Evolutionary conservation across 306 rosid genomes (phyloP).

Genomic region (Prunus padus): DNA sequence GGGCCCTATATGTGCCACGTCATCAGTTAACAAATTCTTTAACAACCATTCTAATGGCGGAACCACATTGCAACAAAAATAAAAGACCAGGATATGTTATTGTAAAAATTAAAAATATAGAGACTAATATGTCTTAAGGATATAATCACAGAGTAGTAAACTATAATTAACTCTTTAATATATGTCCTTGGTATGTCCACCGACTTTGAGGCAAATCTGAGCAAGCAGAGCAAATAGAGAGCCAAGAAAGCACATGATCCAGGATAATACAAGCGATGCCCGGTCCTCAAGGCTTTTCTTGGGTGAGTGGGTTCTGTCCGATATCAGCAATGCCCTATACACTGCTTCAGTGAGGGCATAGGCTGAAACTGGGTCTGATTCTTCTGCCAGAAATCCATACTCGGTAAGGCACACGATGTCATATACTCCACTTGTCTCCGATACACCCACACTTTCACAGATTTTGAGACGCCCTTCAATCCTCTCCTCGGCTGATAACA

Average conservation of each 20-base stretch:
- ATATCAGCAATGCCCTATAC: constrained; percentile 38
- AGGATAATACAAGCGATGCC: constrained; percentile 23
- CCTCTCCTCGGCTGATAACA: constrained; percentile 46
- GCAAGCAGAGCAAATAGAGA: constrained; percentile 37
- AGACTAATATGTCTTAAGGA: too few species aligned
- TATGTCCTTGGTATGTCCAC: not conserved
- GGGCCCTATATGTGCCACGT: too few species aligned
- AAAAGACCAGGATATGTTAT: too few species aligned
- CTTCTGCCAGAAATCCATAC: constrained; percentile 40
- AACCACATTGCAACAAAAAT: too few species aligned
- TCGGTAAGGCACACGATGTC: constrained; percentile 43
- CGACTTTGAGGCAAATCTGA: constrained; percentile 35
- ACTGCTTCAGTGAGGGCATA: constrained; percentile 41
- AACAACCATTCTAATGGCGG: too few species aligned
- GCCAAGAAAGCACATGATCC: constrained; percentile 32
- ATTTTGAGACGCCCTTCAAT: constrained; percentile 39
- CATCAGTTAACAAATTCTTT: too few species aligned
- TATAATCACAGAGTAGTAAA: too few species aligned
- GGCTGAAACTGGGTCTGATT: constrained; percentile 45
- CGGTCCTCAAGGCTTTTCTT: constrained; percentile 31
- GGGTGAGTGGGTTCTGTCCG: constrained; percentile 38
- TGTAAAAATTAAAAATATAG: too few species aligned
- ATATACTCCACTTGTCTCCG: constrained; percentile 44
- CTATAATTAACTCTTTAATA: too few species aligned
- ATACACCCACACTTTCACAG: constrained; percentile 32